Percentiles rank a stretch among this genome's conserved stretches.
These are phyloP conservation scores for Anastatica hierochuntica DNA, from an alignment of 345 rosid species.

Conservation along the genomic window DNA sequence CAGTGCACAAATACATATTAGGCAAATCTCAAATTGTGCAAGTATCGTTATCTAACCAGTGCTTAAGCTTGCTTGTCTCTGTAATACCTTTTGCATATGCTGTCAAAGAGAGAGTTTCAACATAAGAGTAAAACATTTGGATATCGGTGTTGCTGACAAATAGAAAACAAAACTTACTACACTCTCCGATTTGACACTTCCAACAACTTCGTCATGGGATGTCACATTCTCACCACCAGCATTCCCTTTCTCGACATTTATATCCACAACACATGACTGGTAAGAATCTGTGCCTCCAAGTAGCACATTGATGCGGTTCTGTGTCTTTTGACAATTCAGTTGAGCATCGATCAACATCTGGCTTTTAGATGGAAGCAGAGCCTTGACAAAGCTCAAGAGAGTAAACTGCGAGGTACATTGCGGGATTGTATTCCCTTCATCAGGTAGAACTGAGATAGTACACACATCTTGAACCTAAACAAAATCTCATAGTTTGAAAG, in stretches of 20 bases:
- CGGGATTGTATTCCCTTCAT: constrained; percentile 35
- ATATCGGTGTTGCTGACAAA: not conserved
- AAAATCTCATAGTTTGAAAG: constrained; percentile 8
- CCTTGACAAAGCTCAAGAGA: constrained; percentile 53
- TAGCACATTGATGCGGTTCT: constrained; percentile 52
- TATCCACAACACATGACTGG: constrained; percentile 57
- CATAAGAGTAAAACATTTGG: not conserved
- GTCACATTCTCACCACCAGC: constrained; percentile 26
- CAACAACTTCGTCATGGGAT: constrained; percentile 35
- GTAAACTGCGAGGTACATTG: constrained; percentile 36
- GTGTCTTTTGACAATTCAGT: constrained; percentile 34
- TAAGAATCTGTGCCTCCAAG: constrained; percentile 44
- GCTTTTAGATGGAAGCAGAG: constrained; percentile 47
- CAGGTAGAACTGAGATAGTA: constrained; percentile 58
- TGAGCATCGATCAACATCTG: constrained; percentile 45
- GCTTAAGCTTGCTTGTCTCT: constrained; percentile 73
- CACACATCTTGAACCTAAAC: constrained; percentile 52
- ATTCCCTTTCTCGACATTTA: constrained; percentile 50
- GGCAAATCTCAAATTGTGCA: not conserved
- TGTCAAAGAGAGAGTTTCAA: constrained; percentile 25
- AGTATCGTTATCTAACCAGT: constrained; percentile 38
- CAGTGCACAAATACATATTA: not conserved
- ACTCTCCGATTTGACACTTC: constrained; percentile 41
- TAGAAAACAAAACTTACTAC: constrained; percentile 30
- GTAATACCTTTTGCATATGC: constrained; percentile 61